Evolutionary conservation across 2,329 filamentous ascomycete species (phyloP).

Genomic region (Elsinoe necatrix): DNA sequence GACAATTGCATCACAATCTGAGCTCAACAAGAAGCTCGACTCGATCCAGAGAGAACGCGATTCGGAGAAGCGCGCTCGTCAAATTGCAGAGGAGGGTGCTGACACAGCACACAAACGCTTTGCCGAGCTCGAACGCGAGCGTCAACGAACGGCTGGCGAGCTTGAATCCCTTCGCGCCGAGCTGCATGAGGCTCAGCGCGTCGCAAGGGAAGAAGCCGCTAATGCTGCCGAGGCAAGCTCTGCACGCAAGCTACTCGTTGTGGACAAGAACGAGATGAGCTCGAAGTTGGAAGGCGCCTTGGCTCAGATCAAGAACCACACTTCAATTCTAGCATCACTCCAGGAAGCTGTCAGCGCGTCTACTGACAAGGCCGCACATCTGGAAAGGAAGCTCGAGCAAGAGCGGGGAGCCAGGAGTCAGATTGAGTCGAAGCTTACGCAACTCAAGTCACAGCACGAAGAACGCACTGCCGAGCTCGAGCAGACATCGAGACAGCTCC

Average conservation of each 20-base stretch:
- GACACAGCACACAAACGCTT: constrained; percentile 76
- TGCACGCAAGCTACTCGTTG: constrained; percentile 61
- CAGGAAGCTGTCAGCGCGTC: constrained; percentile 72
- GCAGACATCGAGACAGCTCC: constrained; percentile 61
- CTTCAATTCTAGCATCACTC: constrained; percentile 63
- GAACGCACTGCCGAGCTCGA: constrained; percentile 70
- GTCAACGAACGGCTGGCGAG: constrained; percentile 75
- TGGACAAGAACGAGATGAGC: constrained; percentile 77
- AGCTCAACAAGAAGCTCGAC: constrained; percentile 70
- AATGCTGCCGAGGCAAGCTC: constrained; percentile 67
- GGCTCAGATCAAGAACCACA: constrained; percentile 60
- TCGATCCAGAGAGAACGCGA: constrained; percentile 61
- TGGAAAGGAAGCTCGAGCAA: constrained; percentile 76
- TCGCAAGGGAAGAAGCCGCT: constrained; percentile 73
- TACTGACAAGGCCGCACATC: constrained; percentile 61
- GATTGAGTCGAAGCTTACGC: constrained; percentile 66
- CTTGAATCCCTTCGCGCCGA: constrained; percentile 79
- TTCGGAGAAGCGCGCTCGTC: constrained; percentile 69
- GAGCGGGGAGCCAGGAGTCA: constrained; percentile 68
- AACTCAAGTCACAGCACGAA: constrained; percentile 76
- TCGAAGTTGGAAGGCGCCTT: constrained; percentile 59
- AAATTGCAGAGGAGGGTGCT: constrained; percentile 80
- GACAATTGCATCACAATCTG: constrained; percentile 67
- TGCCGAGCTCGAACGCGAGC: constrained; percentile 72
- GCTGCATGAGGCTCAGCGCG: constrained; percentile 68